Base-by-base conservation (phyloP, 495 filamentous ascomycete species). In the Neurospora tetrasperma region DNA sequence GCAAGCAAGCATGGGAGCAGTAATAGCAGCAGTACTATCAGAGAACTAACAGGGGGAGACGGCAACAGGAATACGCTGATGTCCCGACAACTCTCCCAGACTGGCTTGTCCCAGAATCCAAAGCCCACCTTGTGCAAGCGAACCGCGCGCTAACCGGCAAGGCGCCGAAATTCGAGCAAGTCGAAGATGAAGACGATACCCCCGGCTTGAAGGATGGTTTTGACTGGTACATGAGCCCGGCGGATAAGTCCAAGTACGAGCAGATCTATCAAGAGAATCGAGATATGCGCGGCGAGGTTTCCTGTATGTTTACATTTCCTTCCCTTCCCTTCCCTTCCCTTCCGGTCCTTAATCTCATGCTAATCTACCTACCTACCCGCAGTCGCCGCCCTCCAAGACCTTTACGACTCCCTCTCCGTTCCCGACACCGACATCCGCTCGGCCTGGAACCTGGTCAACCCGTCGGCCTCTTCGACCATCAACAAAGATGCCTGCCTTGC, bases 161-260 rank as follows among this genome's bases (percentile, higher is more conserved):
- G 48, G 91, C 90, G 72, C 87, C 90, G 42, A 88, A 91, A 74
- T 97, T 98, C 82, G 94, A 97, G 82, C 87, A 89, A 73, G 87
- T 93, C 74, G 84, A 89, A 66, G 86, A 90, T 72, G 92, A 94
- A 74, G 91, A 93, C 74, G 93, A 94, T 78, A 88, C 88, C 27
- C 88, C 89, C 5, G 93, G 96, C 7, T 83, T 99, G 71, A 97
- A 96, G 79, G 93, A 97, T 82, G 94, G 94, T 1, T 99, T 99
- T 82, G 96, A 99, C 81, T 99, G 96, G 96, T 99, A 99, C 83
- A 98, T 99, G 94, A 92, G 88, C 73, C 96, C 96, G 2, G 82
- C 85, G 48, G 94, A 98, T 80, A 95, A 93, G 82, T 78, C 89
- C 71, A 97, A 96, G 83, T 99, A 99, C 82, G 93, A 97, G 80